Percentiles rank a stretch among this genome's conserved stretches.
phyloP scores from a whole-genome alignment of 805 yeast genomes.

The Saturnispora hagleri region DNA sequence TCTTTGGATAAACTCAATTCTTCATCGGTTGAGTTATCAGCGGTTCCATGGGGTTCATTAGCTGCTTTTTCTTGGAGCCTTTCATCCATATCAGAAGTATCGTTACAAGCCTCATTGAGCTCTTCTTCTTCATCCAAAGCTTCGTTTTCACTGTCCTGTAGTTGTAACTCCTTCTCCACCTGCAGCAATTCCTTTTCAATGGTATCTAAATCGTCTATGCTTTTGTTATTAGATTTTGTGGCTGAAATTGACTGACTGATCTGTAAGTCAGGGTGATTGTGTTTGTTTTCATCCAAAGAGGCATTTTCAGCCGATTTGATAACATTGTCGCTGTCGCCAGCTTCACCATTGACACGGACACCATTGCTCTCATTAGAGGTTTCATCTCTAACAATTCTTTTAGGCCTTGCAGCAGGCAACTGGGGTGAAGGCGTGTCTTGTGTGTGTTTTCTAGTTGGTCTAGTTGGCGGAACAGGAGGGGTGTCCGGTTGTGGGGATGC shows the following conservation, averaged over 20 bases:
- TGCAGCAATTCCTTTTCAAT: not conserved
- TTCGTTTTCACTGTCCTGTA: not conserved
- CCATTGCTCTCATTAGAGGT: not conserved
- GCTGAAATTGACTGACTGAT: not conserved
- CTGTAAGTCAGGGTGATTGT: not conserved
- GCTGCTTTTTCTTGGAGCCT: not conserved
- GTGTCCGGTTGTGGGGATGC: conserved; percentile 5
- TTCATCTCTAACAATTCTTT: not conserved
- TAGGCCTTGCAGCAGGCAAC: conserved; percentile 15
- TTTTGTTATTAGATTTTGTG: not conserved
- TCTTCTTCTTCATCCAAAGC: not conserved
- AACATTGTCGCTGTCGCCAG: not conserved
- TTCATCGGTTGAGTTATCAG: not conserved
- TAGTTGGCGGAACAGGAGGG: conserved; percentile 1
- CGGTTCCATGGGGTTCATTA: not conserved
- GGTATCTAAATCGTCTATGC: conserved; percentile 4
- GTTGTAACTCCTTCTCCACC: not conserved
- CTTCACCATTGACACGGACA: not conserved
- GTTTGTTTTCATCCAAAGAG: not conserved
- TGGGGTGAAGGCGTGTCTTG: conserved; percentile 6
- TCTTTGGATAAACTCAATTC: not conserved
- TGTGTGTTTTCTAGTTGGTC: not conserved
- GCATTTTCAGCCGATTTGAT: not conserved
- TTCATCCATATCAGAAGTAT: not conserved
- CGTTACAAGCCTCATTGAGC: not conserved